phyloP scores from a whole-genome alignment of 2,329 filamentous ascomycete genomes.

The Aspergillus latus region DNA sequence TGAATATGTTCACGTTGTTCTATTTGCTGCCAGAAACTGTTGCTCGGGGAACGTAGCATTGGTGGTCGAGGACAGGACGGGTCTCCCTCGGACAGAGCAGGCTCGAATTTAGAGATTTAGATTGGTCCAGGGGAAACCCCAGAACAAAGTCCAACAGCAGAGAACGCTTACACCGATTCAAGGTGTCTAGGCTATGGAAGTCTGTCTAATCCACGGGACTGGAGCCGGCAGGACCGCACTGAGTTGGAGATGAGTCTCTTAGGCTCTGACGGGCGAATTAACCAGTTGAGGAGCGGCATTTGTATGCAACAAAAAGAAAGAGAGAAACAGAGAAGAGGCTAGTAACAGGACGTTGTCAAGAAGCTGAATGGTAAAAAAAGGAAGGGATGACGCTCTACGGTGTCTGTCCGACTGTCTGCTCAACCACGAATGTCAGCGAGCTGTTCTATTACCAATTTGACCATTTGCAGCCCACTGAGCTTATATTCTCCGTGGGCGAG shows the following conservation, averaged over 20 bases:
- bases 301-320: conserved; percentile 1
- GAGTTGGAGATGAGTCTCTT: conserved; percentile 5
- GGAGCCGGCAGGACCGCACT: conserved; percentile 3
- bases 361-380: neutral
- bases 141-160: conserved; percentile 6
- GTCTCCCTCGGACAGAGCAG: conserved; percentile 7
- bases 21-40: conserved; percentile 1
- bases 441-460: neutral
- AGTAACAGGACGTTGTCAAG: neutral
- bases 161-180: conserved; percentile 6
- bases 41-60: neutral
- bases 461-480: neutral
- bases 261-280: neutral
- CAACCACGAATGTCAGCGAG: neutral
- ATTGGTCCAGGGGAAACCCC: neutral
- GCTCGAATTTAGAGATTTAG: conserved; percentile 2
- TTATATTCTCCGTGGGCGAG: neutral
- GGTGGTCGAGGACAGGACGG: neutral
- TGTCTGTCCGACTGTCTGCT: neutral
- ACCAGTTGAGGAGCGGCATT: conserved; percentile 4
- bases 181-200: conserved; percentile 4
- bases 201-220: neutral
- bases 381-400: neutral
- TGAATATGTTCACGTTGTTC: neutral
- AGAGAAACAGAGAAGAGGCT: neutral